These are phyloP conservation scores for Maudiozyma pseudohumilis DNA, from an alignment of 805 yeast genomes.

Conservation along the genomic window DNA sequence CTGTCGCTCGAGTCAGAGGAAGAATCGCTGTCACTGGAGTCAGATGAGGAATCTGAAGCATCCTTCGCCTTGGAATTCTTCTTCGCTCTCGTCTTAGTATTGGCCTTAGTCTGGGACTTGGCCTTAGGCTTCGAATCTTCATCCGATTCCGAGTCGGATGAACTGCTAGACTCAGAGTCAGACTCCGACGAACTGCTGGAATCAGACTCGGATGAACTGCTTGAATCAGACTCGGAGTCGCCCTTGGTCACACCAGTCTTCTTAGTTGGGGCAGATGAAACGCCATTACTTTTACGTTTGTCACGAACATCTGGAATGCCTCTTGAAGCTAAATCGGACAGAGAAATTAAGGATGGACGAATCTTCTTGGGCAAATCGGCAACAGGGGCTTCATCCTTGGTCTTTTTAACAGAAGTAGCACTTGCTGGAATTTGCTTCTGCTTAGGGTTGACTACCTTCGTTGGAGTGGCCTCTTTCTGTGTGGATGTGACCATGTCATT, in stretches of 20 bases:
- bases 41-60: constrained; percentile 8
- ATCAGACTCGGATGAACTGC: constrained; percentile 5
- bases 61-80: constrained; percentile 3
- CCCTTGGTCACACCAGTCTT: neutral
- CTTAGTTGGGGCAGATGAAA: neutral
- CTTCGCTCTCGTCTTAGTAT: constrained; percentile 8
- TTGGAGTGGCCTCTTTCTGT: neutral
- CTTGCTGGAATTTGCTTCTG: neutral
- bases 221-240: neutral
- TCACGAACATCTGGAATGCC: constrained; percentile 64
- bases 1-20: constrained; percentile 13
- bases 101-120: constrained; percentile 5
- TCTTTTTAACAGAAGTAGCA: neutral
- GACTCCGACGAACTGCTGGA: constrained; percentile 6
- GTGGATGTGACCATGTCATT: neutral
- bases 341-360: constrained; percentile 38
- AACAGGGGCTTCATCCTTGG: constrained; percentile 4
- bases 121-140: constrained; percentile 7
- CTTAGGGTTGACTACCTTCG: neutral
- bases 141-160: constrained; percentile 8
- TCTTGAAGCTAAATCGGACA: constrained; percentile 50
- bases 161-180: constrained; percentile 7
- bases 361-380: constrained; percentile 22
- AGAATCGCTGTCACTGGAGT: constrained; percentile 17
- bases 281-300: constrained; percentile 8